Base-by-base conservation (phyloP, 1,139 yeast genomes). In the Saccharomyces hybrid region DNA sequence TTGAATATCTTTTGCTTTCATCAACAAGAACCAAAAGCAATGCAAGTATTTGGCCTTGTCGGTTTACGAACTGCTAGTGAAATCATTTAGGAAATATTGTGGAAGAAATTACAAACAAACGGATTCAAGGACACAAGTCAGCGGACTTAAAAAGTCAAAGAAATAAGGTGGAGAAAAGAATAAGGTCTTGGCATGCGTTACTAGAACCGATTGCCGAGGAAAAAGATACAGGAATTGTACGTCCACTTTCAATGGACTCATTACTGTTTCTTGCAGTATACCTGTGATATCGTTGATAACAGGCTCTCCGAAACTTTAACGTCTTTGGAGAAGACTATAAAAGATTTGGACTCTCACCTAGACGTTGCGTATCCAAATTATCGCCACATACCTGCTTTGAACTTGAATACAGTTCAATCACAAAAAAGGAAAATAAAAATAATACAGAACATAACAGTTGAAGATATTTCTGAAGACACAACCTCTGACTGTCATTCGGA, bases 331-430 rank as follows among this genome's bases (percentile, higher is more conserved):
- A 54, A 58, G 1, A 58, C 56, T 28, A 66, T 75, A 46, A 60
- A 65, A 50, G 55, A 49, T 2, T 9, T 41, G 2, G 51, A 57
- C 1, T 27, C 29, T 2, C 47, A 50, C 1, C 44, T 65, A 51
- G 56, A 60, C 21, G 55, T 67, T 2, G 44, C 55, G 0, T 71
- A 68, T 53, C 64, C 80, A 1, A 87, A 86, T 62, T 84, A 78
- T 62, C 72, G 77, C 2, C 74, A 78, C 55, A 79, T 93, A n/a
- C 84, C 90, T 2, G 74, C 75, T 0, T 71, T 91, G 2, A 82
- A 79, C 46, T 54, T 71, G 3, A 73, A 75, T 1, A 76, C 81
- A 9, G 76, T 88, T 3, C 76, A 76, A 47, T 75, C 81, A 1
- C 91, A 88, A 61, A 73, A 84, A 16, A 77, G 60, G 64, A 78